A percentile compares a stretch with the other conserved stretches of the same genome.
These are phyloP conservation scores for Monilinia fructigena DNA, from an alignment of 2,329 filamentous ascomycete genomes.

Conservation along the genomic window DNA sequence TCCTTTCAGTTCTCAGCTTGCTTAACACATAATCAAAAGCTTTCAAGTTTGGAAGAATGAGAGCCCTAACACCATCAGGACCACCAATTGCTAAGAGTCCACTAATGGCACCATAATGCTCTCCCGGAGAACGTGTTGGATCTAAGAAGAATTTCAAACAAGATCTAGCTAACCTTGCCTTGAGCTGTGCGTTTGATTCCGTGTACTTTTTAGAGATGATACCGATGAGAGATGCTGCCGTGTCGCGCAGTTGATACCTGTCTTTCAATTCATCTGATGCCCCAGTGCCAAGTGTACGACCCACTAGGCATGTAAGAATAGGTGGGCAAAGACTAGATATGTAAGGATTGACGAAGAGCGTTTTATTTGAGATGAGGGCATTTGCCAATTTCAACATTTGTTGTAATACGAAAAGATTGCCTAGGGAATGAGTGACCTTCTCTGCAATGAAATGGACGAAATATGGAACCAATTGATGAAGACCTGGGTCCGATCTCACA, in stretches of 20 bases:
- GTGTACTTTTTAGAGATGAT: constrained; percentile 80
- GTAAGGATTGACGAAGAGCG: constrained; percentile 68
- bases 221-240: constrained; percentile 78
- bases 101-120: constrained; percentile 84
- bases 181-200: constrained; percentile 75
- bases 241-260: constrained; percentile 79
- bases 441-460: constrained; percentile 95
- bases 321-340: constrained; percentile 72
- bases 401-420: constrained; percentile 82
- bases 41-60: constrained; percentile 65
- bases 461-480: constrained; percentile 94
- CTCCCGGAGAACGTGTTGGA: constrained; percentile 74
- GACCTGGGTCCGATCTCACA: constrained; percentile 81
- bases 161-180: constrained; percentile 85
- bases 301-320: constrained; percentile 87
- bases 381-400: constrained; percentile 91
- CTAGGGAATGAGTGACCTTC: constrained; percentile 90
- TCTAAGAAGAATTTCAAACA: constrained; percentile 92
- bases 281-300: constrained; percentile 61
- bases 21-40: constrained; percentile 61
- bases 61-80: constrained; percentile 58
- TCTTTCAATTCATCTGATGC: constrained; percentile 54
- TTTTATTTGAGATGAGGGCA: constrained; percentile 79
- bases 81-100: constrained; percentile 78
- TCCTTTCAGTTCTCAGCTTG: constrained; percentile 53